Base-by-base conservation (phyloP, 2,329 filamentous ascomycete species). In the Ophioceras dolichostomum region DNA sequence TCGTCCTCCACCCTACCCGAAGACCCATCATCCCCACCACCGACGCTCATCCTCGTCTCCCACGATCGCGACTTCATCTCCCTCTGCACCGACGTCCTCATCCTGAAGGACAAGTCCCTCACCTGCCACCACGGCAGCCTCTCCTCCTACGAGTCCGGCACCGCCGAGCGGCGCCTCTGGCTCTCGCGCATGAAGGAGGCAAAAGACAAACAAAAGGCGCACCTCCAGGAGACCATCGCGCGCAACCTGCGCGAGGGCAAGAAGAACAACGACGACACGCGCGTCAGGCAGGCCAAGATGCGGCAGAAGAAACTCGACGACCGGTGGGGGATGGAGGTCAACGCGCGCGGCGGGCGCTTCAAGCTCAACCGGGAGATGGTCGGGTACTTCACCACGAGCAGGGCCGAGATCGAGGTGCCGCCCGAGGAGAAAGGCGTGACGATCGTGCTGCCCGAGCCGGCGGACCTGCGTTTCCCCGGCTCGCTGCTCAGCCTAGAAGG, bases 291-390 rank as follows among this genome's bases (percentile, higher is more conserved):
- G 61, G 85, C 84, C 4, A 88, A 87, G 44, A 84, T 79, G 4
- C 69, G 84, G 1, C 83, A 88, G 59, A 89, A 87, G 64, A 88
- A 86, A 53, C 67, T 93, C 1, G 84, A 93, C 39, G 79, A 91
- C 39, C 68, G 84, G 5, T 83, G 78, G 75, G 86, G 85, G 0
- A 56, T 93, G 47, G 70, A 88, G 49, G 79, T 85, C 29, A 81
- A 64, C 44, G 73, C 76, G 6, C 79, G 70, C 36, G 86, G 86
- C 1, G 73, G 73, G 5, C 65, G 82, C 2, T 93, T 93, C 65
- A 89, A 89, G 58, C 65, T 91, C 24, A 91, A 84, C 49, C 66
- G 82, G 10, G 85, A 93, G 47, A 59, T 80, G 2, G 63, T 46
- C 0, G 86, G 83, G 0, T 84, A 54, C 28, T 70, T 81, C 52